Evolutionary conservation across 352 stramenopile species (phyloP).

Genomic region (Phytophthora podocarpi): DNA sequence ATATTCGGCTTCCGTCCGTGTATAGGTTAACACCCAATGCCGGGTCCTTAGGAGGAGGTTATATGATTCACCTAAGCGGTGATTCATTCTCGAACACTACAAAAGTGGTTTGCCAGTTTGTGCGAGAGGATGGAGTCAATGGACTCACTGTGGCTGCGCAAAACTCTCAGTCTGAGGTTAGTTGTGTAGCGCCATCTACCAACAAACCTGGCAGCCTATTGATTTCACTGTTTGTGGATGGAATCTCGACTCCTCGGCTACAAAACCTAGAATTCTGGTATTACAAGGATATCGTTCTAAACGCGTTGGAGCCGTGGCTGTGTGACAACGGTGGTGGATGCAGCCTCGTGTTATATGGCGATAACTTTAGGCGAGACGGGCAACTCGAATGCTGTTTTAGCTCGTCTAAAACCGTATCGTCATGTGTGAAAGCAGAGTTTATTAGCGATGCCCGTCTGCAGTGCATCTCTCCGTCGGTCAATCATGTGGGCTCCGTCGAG

Average conservation of each 20-base stretch:
- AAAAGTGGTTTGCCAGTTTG: constrained; percentile 39
- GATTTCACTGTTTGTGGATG: constrained; percentile 40
- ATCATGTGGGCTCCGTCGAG: constrained; percentile 1
- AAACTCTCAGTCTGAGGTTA: constrained; percentile 25
- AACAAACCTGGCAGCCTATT: constrained; percentile 10
- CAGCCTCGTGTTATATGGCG: constrained; percentile 17
- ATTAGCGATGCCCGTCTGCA: constrained; percentile 40
- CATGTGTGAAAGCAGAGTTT: constrained; percentile 32
- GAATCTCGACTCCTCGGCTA: constrained; percentile 22
- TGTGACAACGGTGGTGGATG: constrained; percentile 49
- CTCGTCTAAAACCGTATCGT: background rate
- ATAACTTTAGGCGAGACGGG: constrained; percentile 42
- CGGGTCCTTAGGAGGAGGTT: constrained; percentile 39
- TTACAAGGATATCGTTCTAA: constrained; percentile 33
- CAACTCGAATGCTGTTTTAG: constrained; percentile 66
- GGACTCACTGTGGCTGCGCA: background rate
- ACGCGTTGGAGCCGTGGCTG: constrained; percentile 51
- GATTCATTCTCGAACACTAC: constrained; percentile 29
- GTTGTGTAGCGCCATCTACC: constrained; percentile 28
- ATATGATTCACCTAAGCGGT: constrained; percentile 42
- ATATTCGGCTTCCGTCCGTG: constrained; percentile 48
- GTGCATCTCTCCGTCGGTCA: constrained; percentile 36
- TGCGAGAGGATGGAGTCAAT: constrained; percentile 3
- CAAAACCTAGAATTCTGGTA: constrained; percentile 43
- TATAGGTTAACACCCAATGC: constrained; percentile 47